phyloP scores from a whole-genome alignment of 768 basidiomycete species.

The Cyclocybe aegerita region DNA sequence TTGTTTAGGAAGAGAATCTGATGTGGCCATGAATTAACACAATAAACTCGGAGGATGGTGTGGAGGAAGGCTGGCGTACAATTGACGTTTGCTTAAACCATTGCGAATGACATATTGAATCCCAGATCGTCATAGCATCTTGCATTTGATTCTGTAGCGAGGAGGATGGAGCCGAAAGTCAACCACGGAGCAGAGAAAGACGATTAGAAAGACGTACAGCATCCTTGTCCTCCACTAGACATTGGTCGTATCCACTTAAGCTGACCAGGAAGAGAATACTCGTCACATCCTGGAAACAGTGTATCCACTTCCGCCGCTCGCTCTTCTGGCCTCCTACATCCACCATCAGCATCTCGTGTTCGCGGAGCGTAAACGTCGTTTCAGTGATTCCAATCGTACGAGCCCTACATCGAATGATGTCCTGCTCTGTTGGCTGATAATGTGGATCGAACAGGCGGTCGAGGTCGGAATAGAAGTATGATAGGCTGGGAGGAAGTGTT shows the following conservation, averaged over 20 bases:
- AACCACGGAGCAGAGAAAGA: not conserved
- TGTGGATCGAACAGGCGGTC: constrained; percentile 75
- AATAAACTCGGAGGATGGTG: not conserved
- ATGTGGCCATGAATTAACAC: not conserved
- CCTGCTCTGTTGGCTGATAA: constrained; percentile 80
- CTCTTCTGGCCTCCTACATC: constrained; percentile 95
- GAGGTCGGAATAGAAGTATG: constrained; percentile 77
- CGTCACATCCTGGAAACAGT: constrained; percentile 93
- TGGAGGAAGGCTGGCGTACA: constrained; percentile 41
- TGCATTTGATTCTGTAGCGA: constrained; percentile 92
- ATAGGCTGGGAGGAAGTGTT: constrained; percentile 39
- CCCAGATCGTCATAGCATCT: constrained; percentile 98
- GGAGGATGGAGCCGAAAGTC: constrained; percentile 3
- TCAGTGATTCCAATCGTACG: constrained; percentile 92
- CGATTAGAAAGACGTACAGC: constrained; percentile 53
- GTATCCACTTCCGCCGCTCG: constrained; percentile 92
- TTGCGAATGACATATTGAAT: constrained; percentile 96
- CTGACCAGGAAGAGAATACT: constrained; percentile 91
- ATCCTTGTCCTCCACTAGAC: constrained; percentile 89
- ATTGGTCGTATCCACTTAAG: constrained; percentile 92
- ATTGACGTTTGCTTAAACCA: constrained; percentile 97
- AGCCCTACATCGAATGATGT: constrained; percentile 83
- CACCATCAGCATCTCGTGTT: constrained; percentile 88
- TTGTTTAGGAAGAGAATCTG: constrained; percentile 96
- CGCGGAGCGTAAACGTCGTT: constrained; percentile 76